phyloP scores from a whole-genome alignment of 345 rosid species.

The Streptanthus diversifolius region DNA sequence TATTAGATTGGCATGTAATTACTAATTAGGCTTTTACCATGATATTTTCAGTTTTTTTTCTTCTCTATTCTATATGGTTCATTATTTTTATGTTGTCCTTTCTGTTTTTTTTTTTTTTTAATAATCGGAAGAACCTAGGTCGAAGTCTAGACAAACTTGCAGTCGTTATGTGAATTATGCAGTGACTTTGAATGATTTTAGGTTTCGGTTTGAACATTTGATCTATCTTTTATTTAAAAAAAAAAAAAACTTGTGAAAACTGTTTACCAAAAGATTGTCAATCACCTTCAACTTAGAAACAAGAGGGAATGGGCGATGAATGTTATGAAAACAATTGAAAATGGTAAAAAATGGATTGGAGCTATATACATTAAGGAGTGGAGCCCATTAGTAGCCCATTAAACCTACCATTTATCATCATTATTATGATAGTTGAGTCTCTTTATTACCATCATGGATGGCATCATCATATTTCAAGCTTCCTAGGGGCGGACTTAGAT shows the following conservation, averaged over 20 bases:
- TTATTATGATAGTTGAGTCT: conserved; percentile 17
- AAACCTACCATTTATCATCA: conserved; percentile 11
- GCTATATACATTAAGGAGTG: conserved; percentile 23
- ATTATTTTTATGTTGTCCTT: too few species aligned
- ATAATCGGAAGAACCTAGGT: not conserved
- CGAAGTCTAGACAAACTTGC: not conserved
- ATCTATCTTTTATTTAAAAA: not conserved
- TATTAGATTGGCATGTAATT: not conserved
- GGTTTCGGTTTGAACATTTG: not conserved
- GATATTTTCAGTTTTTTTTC: too few species aligned
- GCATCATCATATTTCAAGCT: not conserved
- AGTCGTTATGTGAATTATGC: not conserved
- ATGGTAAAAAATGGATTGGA: conserved; percentile 22
- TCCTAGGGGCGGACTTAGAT: conserved; percentile 6
- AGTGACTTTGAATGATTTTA: not conserved
- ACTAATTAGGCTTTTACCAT: too few species aligned
- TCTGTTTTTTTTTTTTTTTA: not conserved
- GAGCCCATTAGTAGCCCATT: conserved; percentile 24
- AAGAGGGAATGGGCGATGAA: conserved; percentile 32
- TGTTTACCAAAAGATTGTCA: not conserved
- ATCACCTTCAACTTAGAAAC: conserved; percentile 17
- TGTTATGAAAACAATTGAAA: conserved; percentile 8
- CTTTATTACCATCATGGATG: conserved; percentile 7
- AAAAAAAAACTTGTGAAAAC: not conserved
- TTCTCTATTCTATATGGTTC: too few species aligned